Evolutionary conservation across 2,329 filamentous ascomycete species (phyloP), one percentile per base, ranked within the genome.

Genomic region (Dryadomyces sulphureus): DNA sequence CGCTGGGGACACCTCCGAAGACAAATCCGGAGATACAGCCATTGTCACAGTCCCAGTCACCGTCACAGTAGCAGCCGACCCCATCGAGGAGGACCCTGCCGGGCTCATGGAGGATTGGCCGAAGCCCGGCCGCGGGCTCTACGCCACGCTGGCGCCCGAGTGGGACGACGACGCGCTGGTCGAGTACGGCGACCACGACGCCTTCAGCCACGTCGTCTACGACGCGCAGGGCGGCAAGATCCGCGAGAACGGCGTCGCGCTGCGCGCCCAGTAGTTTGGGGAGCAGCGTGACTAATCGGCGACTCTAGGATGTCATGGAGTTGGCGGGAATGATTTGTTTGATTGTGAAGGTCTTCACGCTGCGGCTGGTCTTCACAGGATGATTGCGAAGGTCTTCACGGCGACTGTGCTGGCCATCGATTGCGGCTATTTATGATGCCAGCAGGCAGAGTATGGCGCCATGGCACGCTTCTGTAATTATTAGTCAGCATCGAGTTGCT

Each of bases 131-230:
- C 39, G 44, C 4, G 54, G 54, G 1, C 35, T 52, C 27, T 52
- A 54, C 7, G 48, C 60, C 0, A 55, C 56, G 42, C 49, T 57
- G 7, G 56, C 57, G 8, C 51, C 57, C 7, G 60, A 59, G 19
- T 55, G 56, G 19, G 54, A 60, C 6, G 54, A 60, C 8, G 56
- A 53, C 5, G 22, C 57, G 1, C 52, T 59, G 7, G 48, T 60
- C 40, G 54, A 59, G 16, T 53, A 57, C 43, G 55, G 59, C 22
- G 62, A 64, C 43, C 58, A 54, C 41, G 57, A 58, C 38, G 55
- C 58, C 4, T 65, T 64, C 48, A 64, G 61, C 41, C 55, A 61
- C 39, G 54, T 58, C 3, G 55, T 59, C 1, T 64, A 62, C 35
- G 57, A 62, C 20, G 22, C 9, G 7, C 7, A 7, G 3, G 41